Evolutionary conservation across 495 filamentous ascomycete species (phyloP).

Genomic region (Xylaria palmicola): DNA sequence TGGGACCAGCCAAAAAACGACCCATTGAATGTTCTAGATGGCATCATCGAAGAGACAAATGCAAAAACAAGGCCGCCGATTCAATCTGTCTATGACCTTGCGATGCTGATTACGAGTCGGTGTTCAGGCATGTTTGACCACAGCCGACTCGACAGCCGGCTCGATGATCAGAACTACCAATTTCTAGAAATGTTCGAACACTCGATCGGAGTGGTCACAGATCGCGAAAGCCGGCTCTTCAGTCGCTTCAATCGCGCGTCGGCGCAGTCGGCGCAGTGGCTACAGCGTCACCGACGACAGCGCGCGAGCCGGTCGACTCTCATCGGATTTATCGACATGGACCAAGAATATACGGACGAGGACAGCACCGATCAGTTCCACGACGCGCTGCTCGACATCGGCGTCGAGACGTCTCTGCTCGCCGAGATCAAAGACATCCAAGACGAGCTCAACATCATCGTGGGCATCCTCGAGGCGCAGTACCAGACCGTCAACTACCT

Average conservation of each 20-base stretch:
- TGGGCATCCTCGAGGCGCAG: slow-evolving; percentile 61
- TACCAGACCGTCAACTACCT: slow-evolving; percentile 54
- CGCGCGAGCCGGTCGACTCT: slow-evolving; percentile 20
- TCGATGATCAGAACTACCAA: slow-evolving; percentile 63
- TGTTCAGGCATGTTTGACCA: slow-evolving; percentile 67
- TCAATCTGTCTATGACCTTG: slow-evolving; percentile 62
- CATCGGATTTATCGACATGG: slow-evolving; percentile 4
- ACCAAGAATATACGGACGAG: slow-evolving; percentile 22
- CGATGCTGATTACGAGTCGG: slow-evolving; percentile 62
- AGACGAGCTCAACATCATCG: slow-evolving; percentile 72
- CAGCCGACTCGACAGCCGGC: slow-evolving; percentile 58
- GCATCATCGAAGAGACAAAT: slow-evolving; percentile 70
- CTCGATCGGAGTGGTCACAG: slow-evolving; percentile 63
- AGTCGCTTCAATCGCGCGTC: slow-evolving; percentile 63
- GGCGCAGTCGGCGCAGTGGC: slow-evolving; percentile 58
- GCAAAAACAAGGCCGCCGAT: slow-evolving; percentile 65
- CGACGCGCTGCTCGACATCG: slow-evolving; percentile 66
- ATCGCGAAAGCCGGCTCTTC: slow-evolving; percentile 63
- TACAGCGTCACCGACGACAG: slow-evolving; percentile 57
- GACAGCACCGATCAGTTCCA: slow-evolving; percentile 50
- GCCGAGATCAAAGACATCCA: slow-evolving; percentile 70
- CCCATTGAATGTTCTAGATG: slow-evolving; percentile 64
- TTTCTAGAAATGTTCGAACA: slow-evolving; percentile 74
- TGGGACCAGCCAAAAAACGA: slow-evolving; percentile 73
- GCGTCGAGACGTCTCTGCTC: slow-evolving; percentile 62